Base-by-base conservation (phyloP, 768 basidiomycete genomes). In the Leucocoprinus sp. region DNA sequence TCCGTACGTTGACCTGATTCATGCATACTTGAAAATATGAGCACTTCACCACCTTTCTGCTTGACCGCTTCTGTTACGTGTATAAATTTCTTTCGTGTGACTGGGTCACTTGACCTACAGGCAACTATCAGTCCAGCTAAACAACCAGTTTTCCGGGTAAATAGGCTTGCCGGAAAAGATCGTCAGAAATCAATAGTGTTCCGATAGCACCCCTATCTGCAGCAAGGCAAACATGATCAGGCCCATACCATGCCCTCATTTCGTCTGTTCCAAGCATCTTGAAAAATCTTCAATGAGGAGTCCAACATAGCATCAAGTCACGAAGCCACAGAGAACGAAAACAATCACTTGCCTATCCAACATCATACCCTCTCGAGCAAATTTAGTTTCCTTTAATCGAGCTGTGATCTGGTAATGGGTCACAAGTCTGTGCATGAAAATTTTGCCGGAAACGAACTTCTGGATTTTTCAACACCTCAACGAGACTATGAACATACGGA, bases 21-120 rank as follows among this genome's bases (percentile, higher is more conserved):
- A 59, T 99, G 96, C 96, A 99, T 98, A 57, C 93, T 97, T 3
- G 95, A 98, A 64, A 98, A 99, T 52, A 97, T 93, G 15, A 97
- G 71, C 4, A 93, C 93, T 58, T 98, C 93, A 19, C 82, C 95
- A 19, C 93, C 91, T 52, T 86, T 89, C 37, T 80, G 74, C 54
- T 84, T 81, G 12, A 97, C 92, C 27, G 78, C 80, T 62, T 99
- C 95, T 0, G 95, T 92, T 27, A 98, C 70, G 37, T 65, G 68
- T 24, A 99, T 93, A 55, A 88, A 98, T 59, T 75, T 79, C 60
- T 84, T 95, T 39, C 96, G 71, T 41, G 76, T 74, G 15, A 61
- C 64, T 4, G 87, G 83, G 52, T 96, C 83, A 54, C 80, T 88
- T 28, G 95, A 80, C 44, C 92, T 96, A 45, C 8, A 17, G 19